Evolutionary conservation across 2,329 filamentous ascomycete genomes (phyloP).

Genomic region (Diaporthe humulicola): DNA sequence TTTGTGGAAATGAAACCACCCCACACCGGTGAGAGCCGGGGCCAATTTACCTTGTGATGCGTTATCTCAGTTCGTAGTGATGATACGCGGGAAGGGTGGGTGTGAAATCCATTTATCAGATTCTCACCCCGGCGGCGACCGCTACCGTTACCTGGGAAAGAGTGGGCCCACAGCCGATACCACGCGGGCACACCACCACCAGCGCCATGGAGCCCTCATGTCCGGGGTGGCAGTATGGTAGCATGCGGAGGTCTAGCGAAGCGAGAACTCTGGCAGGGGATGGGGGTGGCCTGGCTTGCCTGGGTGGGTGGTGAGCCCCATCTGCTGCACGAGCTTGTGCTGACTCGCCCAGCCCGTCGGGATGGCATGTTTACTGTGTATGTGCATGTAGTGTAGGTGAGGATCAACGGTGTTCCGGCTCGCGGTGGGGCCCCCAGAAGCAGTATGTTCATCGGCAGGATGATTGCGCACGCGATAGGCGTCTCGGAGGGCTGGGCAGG

Average conservation of each 20-base stretch:
- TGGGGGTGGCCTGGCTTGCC: no score
- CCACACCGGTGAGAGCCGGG: conserved; percentile 39
- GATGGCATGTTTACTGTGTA: background rate
- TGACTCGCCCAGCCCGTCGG: conserved; percentile 25
- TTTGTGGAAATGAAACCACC: conserved; percentile 37
- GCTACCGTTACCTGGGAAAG: conserved; percentile 10
- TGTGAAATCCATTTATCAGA: conserved; percentile 31
- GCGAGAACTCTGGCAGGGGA: conserved; percentile 3
- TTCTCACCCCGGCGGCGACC: conserved; percentile 20
- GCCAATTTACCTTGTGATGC: conserved; percentile 34
- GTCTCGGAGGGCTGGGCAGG: background rate
- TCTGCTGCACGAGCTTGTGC: conserved; percentile 1
- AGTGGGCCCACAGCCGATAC: conserved; percentile 22
- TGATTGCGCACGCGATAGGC: background rate
- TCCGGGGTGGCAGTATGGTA: conserved; percentile 6
- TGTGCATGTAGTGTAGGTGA: background rate
- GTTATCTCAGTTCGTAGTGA: conserved; percentile 32
- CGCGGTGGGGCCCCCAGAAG: background rate
- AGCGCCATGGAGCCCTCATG: background rate
- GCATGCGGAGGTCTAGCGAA: conserved; percentile 1
- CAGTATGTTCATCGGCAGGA: background rate
- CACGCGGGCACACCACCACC: conserved; percentile 21
- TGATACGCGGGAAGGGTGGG: conserved; percentile 18
- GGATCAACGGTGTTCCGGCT: background rate
- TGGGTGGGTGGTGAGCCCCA: background rate